Evolutionary conservation across 768 basidiomycete genomes (phyloP).

Genomic region (Mycena capillaripes): DNA sequence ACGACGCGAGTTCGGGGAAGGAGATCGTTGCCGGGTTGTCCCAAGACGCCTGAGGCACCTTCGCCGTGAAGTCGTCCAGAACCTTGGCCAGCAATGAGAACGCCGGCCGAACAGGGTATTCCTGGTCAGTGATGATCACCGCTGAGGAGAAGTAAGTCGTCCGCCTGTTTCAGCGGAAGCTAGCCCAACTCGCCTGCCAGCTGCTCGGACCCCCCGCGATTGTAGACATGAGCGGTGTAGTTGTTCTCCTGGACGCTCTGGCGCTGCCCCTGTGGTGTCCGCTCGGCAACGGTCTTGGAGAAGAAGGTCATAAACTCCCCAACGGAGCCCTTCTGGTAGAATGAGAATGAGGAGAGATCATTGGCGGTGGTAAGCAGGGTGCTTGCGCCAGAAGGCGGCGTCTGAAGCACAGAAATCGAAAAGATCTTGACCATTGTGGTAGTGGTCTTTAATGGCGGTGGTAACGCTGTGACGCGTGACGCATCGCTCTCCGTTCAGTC

Average conservation of each 20-base stretch:
- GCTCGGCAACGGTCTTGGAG: conserved; percentile 91
- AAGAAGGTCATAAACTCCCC: conserved; percentile 96
- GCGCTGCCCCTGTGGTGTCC: conserved; percentile 89
- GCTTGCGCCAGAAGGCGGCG: conserved; percentile 74
- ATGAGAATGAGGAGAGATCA: conserved; percentile 93
- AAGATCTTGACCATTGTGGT: conserved; percentile 87
- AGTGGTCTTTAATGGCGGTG: neutral
- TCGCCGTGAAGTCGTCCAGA: conserved; percentile 90
- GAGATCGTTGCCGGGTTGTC: conserved; percentile 75
- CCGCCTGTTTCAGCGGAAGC: conserved; percentile 11
- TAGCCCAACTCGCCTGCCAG: conserved; percentile 74
- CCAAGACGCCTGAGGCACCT: conserved; percentile 82
- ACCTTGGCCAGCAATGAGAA: conserved; percentile 95
- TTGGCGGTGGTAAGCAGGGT: conserved; percentile 75
- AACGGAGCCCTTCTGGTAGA: conserved; percentile 91
- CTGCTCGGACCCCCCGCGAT: conserved; percentile 87
- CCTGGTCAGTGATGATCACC: conserved; percentile 93
- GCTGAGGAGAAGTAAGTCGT: conserved; percentile 57
- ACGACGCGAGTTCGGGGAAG: conserved; percentile 83
- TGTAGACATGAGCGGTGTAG: conserved; percentile 95
- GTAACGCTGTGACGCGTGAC: neutral
- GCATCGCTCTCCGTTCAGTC: too few relatives aligned
- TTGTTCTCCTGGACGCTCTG: conserved; percentile 96
- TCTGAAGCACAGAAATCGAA: conserved; percentile 80
- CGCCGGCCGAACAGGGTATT: conserved; percentile 96